Percentiles rank a stretch among this genome's conserved stretches.
Evolutionary conservation across 2,329 filamentous ascomycete genomes (phyloP).

Genomic region (Cadophora sp.): DNA sequence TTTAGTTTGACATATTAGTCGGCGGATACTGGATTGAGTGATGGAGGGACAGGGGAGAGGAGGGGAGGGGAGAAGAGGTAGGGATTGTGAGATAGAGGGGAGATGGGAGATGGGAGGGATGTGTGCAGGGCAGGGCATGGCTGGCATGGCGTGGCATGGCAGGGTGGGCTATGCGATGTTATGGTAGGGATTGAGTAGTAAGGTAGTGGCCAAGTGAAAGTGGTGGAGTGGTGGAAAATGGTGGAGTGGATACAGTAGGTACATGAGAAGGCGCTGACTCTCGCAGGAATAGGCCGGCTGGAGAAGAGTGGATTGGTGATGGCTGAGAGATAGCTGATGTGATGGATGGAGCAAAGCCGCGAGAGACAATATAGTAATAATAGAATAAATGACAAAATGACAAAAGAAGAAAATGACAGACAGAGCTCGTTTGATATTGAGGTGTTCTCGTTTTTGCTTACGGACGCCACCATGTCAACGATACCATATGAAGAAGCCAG

Average conservation of each 20-base stretch:
- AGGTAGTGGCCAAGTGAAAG: not conserved
- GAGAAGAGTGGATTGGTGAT: conserved; percentile 11
- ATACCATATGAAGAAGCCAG: too few relatives aligned
- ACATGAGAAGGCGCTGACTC: not conserved
- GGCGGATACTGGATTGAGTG: conserved; percentile 24
- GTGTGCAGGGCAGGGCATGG: conserved; percentile 14
- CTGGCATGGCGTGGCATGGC: too few relatives aligned
- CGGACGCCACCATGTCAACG: conserved; percentile 7
- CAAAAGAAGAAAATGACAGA: not conserved
- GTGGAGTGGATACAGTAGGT: conserved; percentile 15
- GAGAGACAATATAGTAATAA: conserved; percentile 1
- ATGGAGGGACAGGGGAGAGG: conserved; percentile 17
- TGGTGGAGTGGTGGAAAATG: not conserved
- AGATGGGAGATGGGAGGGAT: conserved; percentile 31
- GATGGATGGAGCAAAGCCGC: conserved; percentile 11
- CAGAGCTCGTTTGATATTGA: not conserved
- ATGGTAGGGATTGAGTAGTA: too few relatives aligned
- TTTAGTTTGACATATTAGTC: conserved; percentile 38
- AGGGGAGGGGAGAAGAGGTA: conserved; percentile 21
- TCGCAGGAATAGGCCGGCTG: not conserved
- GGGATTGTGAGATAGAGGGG: conserved; percentile 15
- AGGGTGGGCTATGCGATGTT: too few relatives aligned
- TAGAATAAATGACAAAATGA: not conserved
- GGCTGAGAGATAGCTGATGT: conserved; percentile 11
- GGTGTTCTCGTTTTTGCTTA: not conserved